Conservation (phyloP, 345 rosid genomes). For the Syzygium jambos region DNA sequence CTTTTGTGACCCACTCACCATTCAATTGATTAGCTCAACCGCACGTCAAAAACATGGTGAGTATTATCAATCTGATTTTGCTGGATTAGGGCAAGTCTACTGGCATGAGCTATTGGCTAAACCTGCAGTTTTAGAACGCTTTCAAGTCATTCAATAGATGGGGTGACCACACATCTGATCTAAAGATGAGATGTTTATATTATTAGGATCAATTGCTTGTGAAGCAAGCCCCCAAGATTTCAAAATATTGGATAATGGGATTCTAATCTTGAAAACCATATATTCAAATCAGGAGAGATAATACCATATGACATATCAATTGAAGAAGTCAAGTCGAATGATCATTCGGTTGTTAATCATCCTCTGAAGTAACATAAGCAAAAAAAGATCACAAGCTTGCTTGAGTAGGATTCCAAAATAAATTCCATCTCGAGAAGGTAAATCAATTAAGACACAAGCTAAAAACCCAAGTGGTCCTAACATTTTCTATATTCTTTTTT, state of each 20-base stretch:
- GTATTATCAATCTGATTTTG: no score
- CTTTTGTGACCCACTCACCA: no score
- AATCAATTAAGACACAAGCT: background rate
- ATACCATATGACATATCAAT: no score
- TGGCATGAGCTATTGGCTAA: no score
- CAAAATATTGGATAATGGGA: no score
- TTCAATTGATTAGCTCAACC: no score
- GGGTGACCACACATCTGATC: background rate
- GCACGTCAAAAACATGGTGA: no score
- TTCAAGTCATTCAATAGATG: background rate
- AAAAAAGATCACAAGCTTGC: background rate
- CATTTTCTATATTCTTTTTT: background rate
- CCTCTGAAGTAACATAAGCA: background rate
- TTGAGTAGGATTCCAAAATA: background rate
- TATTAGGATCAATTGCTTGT: background rate
- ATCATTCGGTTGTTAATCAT: background rate
- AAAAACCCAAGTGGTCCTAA: background rate
- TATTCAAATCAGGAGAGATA: no score
- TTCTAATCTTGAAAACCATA: no score
- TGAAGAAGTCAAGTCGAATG: background rate
- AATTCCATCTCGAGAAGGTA: background rate
- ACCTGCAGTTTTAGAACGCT: background rate
- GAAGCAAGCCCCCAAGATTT: background rate
- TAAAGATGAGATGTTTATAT: background rate
- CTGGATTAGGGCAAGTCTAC: no score